Evolutionary conservation across 2,329 filamentous ascomycete genomes (phyloP).

Genomic region (Furcasterigmium sp.): DNA sequence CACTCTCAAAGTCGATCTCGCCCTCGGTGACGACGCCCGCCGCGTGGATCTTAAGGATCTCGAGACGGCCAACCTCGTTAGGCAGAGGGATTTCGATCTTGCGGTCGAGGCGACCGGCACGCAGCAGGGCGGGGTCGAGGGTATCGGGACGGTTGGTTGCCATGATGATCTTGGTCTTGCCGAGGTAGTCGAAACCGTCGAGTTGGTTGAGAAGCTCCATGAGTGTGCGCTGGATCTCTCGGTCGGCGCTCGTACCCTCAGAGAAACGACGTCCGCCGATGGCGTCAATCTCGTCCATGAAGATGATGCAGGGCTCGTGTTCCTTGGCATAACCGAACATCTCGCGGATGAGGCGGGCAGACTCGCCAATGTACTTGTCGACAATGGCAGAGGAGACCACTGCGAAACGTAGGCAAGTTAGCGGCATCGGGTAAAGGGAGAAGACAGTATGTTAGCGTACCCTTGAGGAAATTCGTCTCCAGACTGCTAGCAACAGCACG

Average conservation of each 20-base stretch:
- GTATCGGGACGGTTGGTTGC: constrained; percentile 97
- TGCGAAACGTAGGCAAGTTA: constrained; percentile 26
- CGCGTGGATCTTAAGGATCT: constrained; percentile 97
- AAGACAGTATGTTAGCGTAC: constrained; percentile 39
- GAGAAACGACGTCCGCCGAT: constrained; percentile 96
- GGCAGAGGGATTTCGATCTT: constrained; percentile 98
- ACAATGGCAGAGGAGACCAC: constrained; percentile 98
- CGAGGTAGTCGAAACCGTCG: constrained; percentile 97
- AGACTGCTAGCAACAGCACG: constrained; percentile 92
- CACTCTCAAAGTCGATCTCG: constrained; percentile 97
- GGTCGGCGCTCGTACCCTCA: constrained; percentile 93
- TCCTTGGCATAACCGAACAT: constrained; percentile 99
- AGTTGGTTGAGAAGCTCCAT: constrained; percentile 99
- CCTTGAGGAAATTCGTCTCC: constrained; percentile 97
- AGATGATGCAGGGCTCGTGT: constrained; percentile 99
- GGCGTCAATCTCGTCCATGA: constrained; percentile 99
- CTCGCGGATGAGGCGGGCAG: constrained; percentile 91
- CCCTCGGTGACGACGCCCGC: constrained; percentile 82
- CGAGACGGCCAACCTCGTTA: constrained; percentile 91
- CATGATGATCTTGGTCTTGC: constrained; percentile 99
- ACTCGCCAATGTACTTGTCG: constrained; percentile 99
- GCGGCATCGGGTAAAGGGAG: background rate
- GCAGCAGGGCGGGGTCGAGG: constrained; percentile 84
- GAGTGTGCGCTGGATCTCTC: constrained; percentile 95
- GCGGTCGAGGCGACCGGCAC: constrained; percentile 88